Percentiles rank a stretch among this genome's conserved stretches.
These are phyloP conservation scores for Scenedesmus sp. DNA, from an alignment of 163 green algal genomes.

Conservation along the genomic window DNA sequence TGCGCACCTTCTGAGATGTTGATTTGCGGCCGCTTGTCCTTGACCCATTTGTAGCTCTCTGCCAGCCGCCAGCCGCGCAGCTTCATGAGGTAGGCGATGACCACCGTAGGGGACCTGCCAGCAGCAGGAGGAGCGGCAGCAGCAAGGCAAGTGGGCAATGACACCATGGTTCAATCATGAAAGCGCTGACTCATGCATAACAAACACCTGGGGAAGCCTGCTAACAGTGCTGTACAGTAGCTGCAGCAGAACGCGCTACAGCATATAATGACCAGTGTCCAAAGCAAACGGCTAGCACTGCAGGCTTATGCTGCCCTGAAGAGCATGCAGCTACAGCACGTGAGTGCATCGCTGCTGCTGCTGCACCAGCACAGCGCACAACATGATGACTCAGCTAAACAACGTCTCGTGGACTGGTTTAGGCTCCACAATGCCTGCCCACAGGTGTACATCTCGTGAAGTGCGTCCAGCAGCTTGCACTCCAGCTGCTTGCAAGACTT, in stretches of 20 bases:
- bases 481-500: background rate
- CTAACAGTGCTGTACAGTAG: background rate
- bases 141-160: background rate
- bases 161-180: no score
- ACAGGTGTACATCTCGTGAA: background rate
- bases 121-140: constrained; percentile 1
- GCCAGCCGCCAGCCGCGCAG: constrained; percentile 75
- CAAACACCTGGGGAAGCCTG: background rate
- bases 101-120: constrained; percentile 73
- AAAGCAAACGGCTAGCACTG: no score
- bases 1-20: constrained; percentile 68
- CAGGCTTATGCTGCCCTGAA: no score
- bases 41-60: constrained; percentile 86
- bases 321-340: background rate
- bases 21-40: constrained; percentile 72
- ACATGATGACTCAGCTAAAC: background rate
- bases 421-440: background rate
- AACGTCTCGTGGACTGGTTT: background rate
- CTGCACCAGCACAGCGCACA: background rate
- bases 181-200: background rate
- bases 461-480: background rate
- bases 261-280: background rate
- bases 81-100: constrained; percentile 90
- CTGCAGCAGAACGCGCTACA: background rate
- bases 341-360: background rate